phyloP scores from a whole-genome alignment of 495 filamentous ascomycete genomes.

The Daldinia bambusicola region DNA sequence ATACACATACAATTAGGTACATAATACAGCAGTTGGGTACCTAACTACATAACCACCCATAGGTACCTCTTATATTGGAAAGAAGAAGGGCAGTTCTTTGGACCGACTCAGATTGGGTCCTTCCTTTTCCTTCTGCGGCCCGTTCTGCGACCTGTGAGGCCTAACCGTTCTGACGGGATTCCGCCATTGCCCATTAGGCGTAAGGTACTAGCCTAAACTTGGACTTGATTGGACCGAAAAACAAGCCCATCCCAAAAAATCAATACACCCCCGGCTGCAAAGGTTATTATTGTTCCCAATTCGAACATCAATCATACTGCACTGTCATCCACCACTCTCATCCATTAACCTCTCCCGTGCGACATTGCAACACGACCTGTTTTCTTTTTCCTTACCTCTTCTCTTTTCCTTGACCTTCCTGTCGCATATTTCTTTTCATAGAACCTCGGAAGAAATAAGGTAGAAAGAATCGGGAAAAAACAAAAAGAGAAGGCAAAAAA shows the following conservation, averaged over 20 bases:
- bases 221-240: slow-evolving; percentile 42
- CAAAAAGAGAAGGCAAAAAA: no score
- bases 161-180: slow-evolving; percentile 45
- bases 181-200: slow-evolving; percentile 45
- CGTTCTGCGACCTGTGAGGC: slow-evolving; percentile 44
- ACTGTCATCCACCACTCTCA: slow-evolving; percentile 15
- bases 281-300: slow-evolving; percentile 31
- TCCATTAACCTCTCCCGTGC: slow-evolving; percentile 16
- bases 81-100: slow-evolving; percentile 22
- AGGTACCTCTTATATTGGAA: slow-evolving; percentile 13
- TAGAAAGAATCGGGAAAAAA: no score
- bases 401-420: slow-evolving; percentile 9
- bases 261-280: slow-evolving; percentile 24
- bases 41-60: background rate
- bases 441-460: no score
- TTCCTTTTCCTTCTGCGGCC: slow-evolving; percentile 45
- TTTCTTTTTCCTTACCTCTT: background rate
- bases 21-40: background rate
- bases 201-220: slow-evolving; percentile 42
- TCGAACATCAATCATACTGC: slow-evolving; percentile 36
- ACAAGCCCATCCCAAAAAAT: slow-evolving; percentile 18
- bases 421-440: slow-evolving; percentile 1
- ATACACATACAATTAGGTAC: slow-evolving; percentile 4
- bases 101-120: slow-evolving; percentile 42
- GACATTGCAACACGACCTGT: slow-evolving; percentile 28